These are phyloP conservation scores for Botryotinia globosa DNA, from an alignment of 2,329 filamentous ascomycete genomes.

Conservation along the genomic window DNA sequence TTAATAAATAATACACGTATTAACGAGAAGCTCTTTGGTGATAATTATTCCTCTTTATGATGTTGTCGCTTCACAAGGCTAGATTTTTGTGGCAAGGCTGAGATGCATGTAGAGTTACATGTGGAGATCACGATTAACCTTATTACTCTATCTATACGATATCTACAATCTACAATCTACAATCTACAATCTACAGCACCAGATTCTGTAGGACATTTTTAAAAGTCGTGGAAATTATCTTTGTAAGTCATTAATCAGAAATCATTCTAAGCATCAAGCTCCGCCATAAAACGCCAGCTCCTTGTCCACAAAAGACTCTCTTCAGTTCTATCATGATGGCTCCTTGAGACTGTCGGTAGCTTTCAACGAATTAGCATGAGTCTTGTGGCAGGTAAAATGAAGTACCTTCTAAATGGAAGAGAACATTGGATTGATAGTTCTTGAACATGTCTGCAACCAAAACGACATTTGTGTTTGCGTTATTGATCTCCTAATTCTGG, in stretches of 20 bases:
- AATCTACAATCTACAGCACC: background rate
- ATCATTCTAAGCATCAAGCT: background rate
- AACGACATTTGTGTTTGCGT: constrained; percentile 98
- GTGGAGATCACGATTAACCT: constrained; percentile 10
- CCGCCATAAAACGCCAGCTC: background rate
- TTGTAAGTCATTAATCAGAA: background rate
- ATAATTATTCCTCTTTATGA: background rate
- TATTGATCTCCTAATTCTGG: constrained; percentile 80
- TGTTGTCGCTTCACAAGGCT: constrained; percentile 18
- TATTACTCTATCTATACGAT: background rate
- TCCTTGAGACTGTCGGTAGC: constrained; percentile 83
- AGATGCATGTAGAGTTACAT: constrained; percentile 3
- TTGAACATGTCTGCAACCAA: constrained; percentile 99
- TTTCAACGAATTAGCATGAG: constrained; percentile 41
- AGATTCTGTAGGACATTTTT: background rate
- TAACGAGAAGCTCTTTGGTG: background rate
- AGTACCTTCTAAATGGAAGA: constrained; percentile 93
- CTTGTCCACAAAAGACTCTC: background rate
- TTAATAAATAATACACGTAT: background rate
- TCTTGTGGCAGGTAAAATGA: constrained; percentile 10
- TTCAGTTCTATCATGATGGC: constrained; percentile 51
- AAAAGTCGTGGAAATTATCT: background rate
- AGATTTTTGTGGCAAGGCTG: constrained; percentile 1
- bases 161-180: background rate
- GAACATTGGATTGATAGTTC: constrained; percentile 96